Evolutionary conservation across 371 early-diverging fungal genomes (phyloP).

Genomic region (Rhizopus delemar): DNA sequence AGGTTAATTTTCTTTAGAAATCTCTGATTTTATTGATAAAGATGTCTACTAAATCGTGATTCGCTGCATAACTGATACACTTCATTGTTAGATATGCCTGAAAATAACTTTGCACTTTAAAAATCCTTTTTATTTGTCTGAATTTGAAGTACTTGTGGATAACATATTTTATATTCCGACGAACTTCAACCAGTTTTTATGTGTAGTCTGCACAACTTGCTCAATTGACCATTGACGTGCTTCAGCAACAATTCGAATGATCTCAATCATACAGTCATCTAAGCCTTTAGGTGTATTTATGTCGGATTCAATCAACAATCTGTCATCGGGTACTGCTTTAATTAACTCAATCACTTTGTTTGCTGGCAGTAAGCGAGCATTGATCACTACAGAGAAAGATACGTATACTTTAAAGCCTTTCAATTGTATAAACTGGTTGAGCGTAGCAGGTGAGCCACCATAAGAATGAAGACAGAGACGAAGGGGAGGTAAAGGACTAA

Average conservation of each 20-base stretch:
- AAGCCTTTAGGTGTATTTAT: constrained; percentile 61
- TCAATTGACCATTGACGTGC: constrained; percentile 68
- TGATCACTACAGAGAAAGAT: constrained; percentile 66
- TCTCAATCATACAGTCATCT: constrained; percentile 60
- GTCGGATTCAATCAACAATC: constrained; percentile 84
- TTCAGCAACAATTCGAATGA: constrained; percentile 63
- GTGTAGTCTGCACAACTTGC: constrained; percentile 55
- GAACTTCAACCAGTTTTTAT: constrained; percentile 67
- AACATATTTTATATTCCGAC: constrained; percentile 27
- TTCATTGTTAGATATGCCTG: no score
- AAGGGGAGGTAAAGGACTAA: constrained; percentile 18
- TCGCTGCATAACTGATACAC: no score
- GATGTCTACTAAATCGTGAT: no score
- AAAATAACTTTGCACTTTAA: neutral
- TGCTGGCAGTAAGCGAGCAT: constrained; percentile 46
- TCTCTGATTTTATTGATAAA: no score
- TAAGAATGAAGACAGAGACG: constrained; percentile 85
- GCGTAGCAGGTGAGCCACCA: constrained; percentile 75
- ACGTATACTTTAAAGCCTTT: constrained; percentile 53
- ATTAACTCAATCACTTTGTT: constrained; percentile 58
- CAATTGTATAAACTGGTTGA: constrained; percentile 63
- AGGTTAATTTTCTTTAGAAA: no score
- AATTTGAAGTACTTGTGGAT: no score
- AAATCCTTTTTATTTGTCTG: neutral
- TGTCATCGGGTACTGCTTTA: constrained; percentile 68